Evolutionary conservation across 139 green algal genomes (phyloP).

Genomic region (Choricystis sp.): DNA sequence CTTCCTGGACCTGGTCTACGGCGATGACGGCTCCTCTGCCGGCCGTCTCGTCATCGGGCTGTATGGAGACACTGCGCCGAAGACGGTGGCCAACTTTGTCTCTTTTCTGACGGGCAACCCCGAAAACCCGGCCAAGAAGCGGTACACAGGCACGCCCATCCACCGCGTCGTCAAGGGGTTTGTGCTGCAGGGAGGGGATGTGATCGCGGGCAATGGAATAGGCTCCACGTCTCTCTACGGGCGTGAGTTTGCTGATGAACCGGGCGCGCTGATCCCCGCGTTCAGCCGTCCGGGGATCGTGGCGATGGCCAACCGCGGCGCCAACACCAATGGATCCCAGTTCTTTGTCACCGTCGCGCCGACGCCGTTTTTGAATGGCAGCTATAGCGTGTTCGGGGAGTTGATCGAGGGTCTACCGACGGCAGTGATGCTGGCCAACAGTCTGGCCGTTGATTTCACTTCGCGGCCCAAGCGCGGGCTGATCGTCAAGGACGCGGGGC

Average conservation of each 20-base stretch:
- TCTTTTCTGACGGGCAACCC: constrained; percentile 4
- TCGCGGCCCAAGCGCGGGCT: too few relatives aligned
- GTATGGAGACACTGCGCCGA: constrained; percentile 46
- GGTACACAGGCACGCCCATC: constrained; percentile 38
- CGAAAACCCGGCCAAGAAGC: constrained; percentile 25
- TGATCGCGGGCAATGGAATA: constrained; percentile 1
- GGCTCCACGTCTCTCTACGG: constrained; percentile 23
- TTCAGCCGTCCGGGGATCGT: constrained; percentile 55
- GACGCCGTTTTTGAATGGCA: constrained; percentile 57
- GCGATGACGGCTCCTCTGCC: constrained; percentile 15
- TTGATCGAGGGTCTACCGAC: too few relatives aligned
- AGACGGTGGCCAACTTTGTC: constrained; percentile 40
- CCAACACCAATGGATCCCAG: constrained; percentile 70
- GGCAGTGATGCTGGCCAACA: too few relatives aligned
- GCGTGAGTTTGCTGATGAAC: constrained; percentile 17
- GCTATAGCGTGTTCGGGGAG: constrained; percentile 28
- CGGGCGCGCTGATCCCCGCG: too few relatives aligned
- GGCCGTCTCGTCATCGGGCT: constrained; percentile 59
- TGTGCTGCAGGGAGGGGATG: constrained; percentile 41
- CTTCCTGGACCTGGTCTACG: constrained; percentile 57
- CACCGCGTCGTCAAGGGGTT: constrained; percentile 54
- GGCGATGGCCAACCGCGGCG: constrained; percentile 93
- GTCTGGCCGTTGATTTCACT: too few relatives aligned
- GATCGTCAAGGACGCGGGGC: too few relatives aligned
- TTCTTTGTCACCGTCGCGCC: constrained; percentile 93